These are phyloP conservation scores for Hibiscus trionum DNA, from an alignment of 345 rosid genomes.

Conservation along the genomic window DNA sequence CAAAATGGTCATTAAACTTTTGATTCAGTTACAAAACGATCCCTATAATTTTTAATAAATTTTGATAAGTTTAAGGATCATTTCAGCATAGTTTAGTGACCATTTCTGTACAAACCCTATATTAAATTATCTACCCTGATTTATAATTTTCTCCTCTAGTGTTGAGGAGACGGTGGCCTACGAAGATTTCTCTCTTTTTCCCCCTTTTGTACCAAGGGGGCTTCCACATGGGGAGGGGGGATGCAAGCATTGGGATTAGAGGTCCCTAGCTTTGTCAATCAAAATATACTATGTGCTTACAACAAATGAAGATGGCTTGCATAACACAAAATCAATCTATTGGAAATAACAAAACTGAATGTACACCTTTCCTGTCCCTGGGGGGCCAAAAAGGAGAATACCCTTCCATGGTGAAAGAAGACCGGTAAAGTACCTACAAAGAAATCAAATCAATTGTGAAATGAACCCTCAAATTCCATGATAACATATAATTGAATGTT, in stretches of 20 bases:
- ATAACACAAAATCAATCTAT: not conserved
- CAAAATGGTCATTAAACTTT: no score
- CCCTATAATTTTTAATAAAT: no score
- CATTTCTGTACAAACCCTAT: not conserved
- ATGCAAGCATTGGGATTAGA: not conserved
- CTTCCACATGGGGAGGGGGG: not conserved
- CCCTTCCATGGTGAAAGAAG: slow-evolving; percentile 99
- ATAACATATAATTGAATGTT: not conserved
- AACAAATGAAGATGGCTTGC: not conserved
- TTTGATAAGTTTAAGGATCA: no score
- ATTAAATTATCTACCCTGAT: not conserved
- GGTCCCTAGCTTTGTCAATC: not conserved
- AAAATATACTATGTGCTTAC: no score
- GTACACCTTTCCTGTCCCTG: slow-evolving; percentile 94
- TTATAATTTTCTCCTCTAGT: not conserved
- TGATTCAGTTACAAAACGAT: no score
- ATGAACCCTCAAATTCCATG: not conserved
- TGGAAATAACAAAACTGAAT: not conserved
- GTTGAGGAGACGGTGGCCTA: not conserved
- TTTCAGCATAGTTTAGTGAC: no score
- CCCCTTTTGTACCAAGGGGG: not conserved
- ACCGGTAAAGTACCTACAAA: slow-evolving; percentile 82
- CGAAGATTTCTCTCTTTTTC: not conserved
- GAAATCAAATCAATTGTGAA: not conserved
- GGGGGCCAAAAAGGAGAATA: slow-evolving; percentile 95